phyloP scores from a whole-genome alignment of 1,139 yeast genomes.

The Ashbya aceris region DNA sequence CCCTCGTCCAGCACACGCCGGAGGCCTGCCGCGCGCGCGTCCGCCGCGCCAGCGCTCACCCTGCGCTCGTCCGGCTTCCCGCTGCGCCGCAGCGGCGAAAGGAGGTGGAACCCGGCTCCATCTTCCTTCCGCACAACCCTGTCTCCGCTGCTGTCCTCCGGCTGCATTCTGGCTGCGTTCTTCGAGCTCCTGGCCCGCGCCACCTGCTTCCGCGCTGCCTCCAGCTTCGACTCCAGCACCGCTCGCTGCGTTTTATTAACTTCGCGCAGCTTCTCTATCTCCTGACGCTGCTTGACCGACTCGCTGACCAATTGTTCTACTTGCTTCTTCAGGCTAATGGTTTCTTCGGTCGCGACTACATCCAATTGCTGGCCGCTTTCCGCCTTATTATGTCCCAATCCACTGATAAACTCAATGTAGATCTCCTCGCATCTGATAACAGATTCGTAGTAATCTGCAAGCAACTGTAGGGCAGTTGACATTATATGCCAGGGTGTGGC shows the following conservation, averaged over 20 bases:
- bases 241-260: slow-evolving; percentile 29
- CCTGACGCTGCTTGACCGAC: slow-evolving; percentile 21
- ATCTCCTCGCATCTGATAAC: slow-evolving; percentile 21
- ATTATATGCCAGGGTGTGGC: slow-evolving; percentile 7
- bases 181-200: slow-evolving; percentile 5
- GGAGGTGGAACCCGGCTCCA: slow-evolving; percentile 12
- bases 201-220: slow-evolving; percentile 23
- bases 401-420: slow-evolving; percentile 11
- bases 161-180: neutral
- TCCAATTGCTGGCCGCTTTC: slow-evolving; percentile 4
- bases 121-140: neutral
- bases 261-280: slow-evolving; percentile 25
- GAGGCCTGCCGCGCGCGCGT: slow-evolving; percentile 10
- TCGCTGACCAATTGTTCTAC: slow-evolving; percentile 28
- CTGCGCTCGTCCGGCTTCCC: slow-evolving; percentile 5
- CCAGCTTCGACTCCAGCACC: slow-evolving; percentile 31
- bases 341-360: slow-evolving; percentile 15
- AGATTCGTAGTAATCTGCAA: slow-evolving; percentile 22
- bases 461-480: slow-evolving; percentile 19
- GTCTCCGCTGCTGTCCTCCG: neutral
- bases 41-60: slow-evolving; percentile 3
- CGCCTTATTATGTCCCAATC: neutral
- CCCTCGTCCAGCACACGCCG: slow-evolving; percentile 13
- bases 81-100: slow-evolving; percentile 16
- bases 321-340: slow-evolving; percentile 28